Evolutionary conservation across 2,329 filamentous ascomycete genomes (phyloP).

Genomic region (Pestalotiopsis sp.): DNA sequence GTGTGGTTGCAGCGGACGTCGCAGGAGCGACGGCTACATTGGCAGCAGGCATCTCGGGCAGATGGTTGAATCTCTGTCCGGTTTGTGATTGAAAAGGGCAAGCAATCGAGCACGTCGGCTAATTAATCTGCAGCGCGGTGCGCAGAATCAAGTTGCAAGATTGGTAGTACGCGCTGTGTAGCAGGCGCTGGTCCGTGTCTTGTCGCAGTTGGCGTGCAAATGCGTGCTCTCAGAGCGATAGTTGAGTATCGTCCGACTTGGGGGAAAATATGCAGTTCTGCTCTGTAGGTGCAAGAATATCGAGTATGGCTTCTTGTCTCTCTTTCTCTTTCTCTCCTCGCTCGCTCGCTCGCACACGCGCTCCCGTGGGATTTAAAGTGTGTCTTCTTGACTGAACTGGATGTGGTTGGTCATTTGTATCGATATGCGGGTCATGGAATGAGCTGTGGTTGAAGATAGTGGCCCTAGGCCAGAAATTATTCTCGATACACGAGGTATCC

Average conservation of each 20-base stretch:
- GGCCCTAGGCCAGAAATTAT: conserved; percentile 34
- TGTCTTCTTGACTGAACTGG: conserved; percentile 58
- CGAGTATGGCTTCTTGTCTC: not conserved
- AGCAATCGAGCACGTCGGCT: not conserved
- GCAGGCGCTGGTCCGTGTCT: conserved; percentile 9
- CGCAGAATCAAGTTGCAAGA: not conserved
- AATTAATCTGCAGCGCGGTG: not conserved
- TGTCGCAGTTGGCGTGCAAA: conserved; percentile 27
- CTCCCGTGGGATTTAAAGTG: conserved; percentile 74
- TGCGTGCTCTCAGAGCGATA: conserved; percentile 51
- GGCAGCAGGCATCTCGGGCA: conserved; percentile 69
- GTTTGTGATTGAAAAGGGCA: not conserved
- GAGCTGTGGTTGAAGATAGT: conserved; percentile 38
- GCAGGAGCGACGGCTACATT: conserved; percentile 67
- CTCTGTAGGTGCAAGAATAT: conserved; percentile 33
- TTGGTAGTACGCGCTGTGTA: not conserved
- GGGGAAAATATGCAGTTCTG: conserved; percentile 17
- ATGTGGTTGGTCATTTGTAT: conserved; percentile 56
- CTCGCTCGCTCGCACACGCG: conserved; percentile 58
- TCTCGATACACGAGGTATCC: conserved; percentile 34
- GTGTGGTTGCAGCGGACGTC: conserved; percentile 64
- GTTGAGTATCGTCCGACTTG: conserved; percentile 60
- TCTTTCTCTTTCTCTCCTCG: not conserved
- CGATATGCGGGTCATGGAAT: conserved; percentile 58
- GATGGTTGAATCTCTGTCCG: conserved; percentile 26